Base-by-base conservation (phyloP, 2,329 filamentous ascomycete genomes). In the Paradendryphiella salina region DNA sequence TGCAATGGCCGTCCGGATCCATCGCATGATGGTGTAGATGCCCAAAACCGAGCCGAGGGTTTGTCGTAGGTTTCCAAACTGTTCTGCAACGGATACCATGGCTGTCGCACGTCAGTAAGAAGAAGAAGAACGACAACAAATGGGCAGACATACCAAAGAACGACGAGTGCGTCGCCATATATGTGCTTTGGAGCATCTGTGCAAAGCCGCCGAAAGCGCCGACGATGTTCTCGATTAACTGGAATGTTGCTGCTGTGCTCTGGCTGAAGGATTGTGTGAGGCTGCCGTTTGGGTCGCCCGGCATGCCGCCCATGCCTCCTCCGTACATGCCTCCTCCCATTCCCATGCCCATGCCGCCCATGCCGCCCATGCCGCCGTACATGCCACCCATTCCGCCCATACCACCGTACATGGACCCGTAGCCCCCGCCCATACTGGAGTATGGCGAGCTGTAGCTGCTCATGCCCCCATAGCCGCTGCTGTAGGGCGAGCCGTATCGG, bases 161-260 rank as follows among this genome's bases (percentile, higher is more conserved):
- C 46, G 90, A 96, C 5, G 92, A 96, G 75, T 99, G 94, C 0
- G 94, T 99, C 23, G 95, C 94, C 95, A 99, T 99, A 67, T 96
- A 99, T 9, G 94, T 97, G 79, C 94, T 97, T 77, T 99, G 94
- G 21, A 99, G 82, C 94, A 99, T 99, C 78, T 99, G 94, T 10
- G 95, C 90, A 71, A 99, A 97, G 0, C 95, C 94, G 15, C 92
- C 92, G 78, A 99, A 99, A 2, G 94, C 92, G 18, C 90, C 90
- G 11, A 99, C 94, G 50, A 99, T 89, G 63, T 92, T 94, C 77
- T 99, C 94, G 43, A 99, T 90, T 82, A 99, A 90, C 79, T 97
- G 94, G 70, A 99, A 99, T 0, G 94, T 99, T 9, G 93, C 90
- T 65, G 94, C 89, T 0, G 95, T 99, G 78, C 89, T 94, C 74